Percentiles rank a stretch among this genome's conserved stretches.
phyloP scores from a whole-genome alignment of 1,139 yeast genomes.

The Kodamaea plutei region DNA sequence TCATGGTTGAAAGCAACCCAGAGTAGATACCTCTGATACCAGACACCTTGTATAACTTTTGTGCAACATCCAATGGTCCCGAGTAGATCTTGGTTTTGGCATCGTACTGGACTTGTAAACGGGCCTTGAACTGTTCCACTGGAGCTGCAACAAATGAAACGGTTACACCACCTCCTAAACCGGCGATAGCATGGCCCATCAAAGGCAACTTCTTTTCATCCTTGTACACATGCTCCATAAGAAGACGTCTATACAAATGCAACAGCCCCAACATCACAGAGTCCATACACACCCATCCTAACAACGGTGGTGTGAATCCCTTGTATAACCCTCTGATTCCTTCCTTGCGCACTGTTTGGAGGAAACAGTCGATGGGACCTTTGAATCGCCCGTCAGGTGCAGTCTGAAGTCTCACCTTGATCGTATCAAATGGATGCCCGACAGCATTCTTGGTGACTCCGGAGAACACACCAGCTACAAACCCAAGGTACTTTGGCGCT shows the following conservation, averaged over 20 bases:
- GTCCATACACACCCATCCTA: constrained; percentile 95
- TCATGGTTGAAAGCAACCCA: constrained; percentile 81
- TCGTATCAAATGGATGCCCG: constrained; percentile 92
- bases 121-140: constrained; percentile 82
- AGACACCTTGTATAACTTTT: constrained; percentile 47
- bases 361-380: constrained; percentile 80
- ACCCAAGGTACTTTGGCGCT: constrained; percentile 62
- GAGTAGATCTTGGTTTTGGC: constrained; percentile 61
- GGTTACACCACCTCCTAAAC: constrained; percentile 84
- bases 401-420: constrained; percentile 84
- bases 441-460: constrained; percentile 85
- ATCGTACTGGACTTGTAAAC: constrained; percentile 87
- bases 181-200: constrained; percentile 70
- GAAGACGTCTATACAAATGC: constrained; percentile 66
- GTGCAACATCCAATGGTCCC: constrained; percentile 77
- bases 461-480: constrained; percentile 82
- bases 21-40: constrained; percentile 75
- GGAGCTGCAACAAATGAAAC: constrained; percentile 95
- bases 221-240: constrained; percentile 60
- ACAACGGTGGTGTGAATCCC: constrained; percentile 88
- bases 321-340: constrained; percentile 77
- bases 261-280: constrained; percentile 83
- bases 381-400: constrained; percentile 65
- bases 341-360: constrained; percentile 67
- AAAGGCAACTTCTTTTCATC: constrained; percentile 61